Percentiles rank a stretch among this genome's conserved stretches.
These are phyloP conservation scores for Lodderomyces jiufengensis DNA, from an alignment of 1,139 yeast genomes.

Conservation along the genomic window DNA sequence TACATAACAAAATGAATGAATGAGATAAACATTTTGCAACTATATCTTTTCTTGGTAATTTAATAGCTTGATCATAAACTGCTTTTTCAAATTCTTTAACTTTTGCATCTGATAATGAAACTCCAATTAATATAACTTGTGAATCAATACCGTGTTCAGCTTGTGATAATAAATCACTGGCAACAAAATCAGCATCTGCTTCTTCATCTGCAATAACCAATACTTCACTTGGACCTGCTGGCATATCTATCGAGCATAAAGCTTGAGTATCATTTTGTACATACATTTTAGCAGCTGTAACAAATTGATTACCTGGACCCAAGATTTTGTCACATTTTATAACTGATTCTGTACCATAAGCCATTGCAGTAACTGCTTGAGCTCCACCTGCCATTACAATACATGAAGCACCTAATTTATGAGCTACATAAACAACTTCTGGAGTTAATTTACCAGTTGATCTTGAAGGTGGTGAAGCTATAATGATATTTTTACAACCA, in stretches of 20 bases:
- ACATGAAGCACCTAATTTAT: conserved; percentile 85
- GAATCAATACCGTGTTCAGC: conserved; percentile 99
- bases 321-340: conserved; percentile 94
- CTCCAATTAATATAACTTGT: conserved; percentile 89
- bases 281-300: conserved; percentile 97
- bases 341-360: conserved; percentile 90
- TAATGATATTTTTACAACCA: conserved; percentile 86
- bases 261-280: conserved; percentile 96
- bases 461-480: conserved; percentile 97
- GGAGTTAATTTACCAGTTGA: conserved; percentile 91
- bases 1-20: conserved; percentile 73
- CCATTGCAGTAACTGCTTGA: conserved; percentile 98
- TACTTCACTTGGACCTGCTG: conserved; percentile 99
- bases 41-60: conserved; percentile 90
- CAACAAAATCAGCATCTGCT: conserved; percentile 94
- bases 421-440: conserved; percentile 96
- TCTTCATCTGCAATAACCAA: conserved; percentile 82
- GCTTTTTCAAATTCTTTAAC: conserved; percentile 73
- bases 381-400: conserved; percentile 98
- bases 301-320: conserved; percentile 99
- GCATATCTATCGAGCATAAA: conserved; percentile 95
- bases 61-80: conserved; percentile 75
- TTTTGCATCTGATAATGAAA: conserved; percentile 58
- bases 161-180: conserved; percentile 90
- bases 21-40: conserved; percentile 90